Evolutionary conservation across 176 grass and related monocot genomes (phyloP), one percentile per base, ranked within the genome.

Genomic region (Hsuehochloa calcarea): DNA sequence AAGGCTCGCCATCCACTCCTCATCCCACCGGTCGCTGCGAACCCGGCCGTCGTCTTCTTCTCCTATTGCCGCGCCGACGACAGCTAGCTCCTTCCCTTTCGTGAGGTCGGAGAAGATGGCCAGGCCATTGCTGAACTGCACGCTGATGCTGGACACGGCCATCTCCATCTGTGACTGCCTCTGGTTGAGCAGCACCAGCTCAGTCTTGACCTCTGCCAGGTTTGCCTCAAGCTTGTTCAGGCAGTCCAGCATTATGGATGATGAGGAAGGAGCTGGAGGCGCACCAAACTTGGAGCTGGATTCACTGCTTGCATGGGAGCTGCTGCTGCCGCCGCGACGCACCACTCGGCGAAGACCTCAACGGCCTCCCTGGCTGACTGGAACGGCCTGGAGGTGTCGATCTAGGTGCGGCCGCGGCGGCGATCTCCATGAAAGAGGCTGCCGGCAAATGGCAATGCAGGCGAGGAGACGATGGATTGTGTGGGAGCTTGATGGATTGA

Each of bases 341-440:
- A 31, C 41, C 88, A 78, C 80, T 88, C 88, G 10, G 77, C 67
- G n/a, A 93, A 93, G 26, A 83, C 79, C 68, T 77, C 81, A 2
- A 90, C 82, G 11, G 91, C 91, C 68, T 93, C 82, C 88, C 86
- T 80, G 72, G 90, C 91, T 4, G 88, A 93, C 81, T 50, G 64
- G 88, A 93, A 93, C 14, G 88, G 91, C 40, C 91, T 65, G 60
- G 88, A 88, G 34, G 88, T 88, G 88, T 93, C 91, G 17, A 93
- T 61, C 91, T 88, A 82, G 4, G 77, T 39, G 27, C 91, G 88
- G 35, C 44, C 72, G 11, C 22, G 16, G 29, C 39, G 2, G 19
- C 40, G 5, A 60, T 70, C 65, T 5, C 83, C 83, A 90, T 86
- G 73, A 19, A 29, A 12, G 40, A 13, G 14, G 50, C 12, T 16